These are phyloP conservation scores for Xylaria sp. DNA, from an alignment of 2,329 filamentous ascomycete species.

Conservation along the genomic window DNA sequence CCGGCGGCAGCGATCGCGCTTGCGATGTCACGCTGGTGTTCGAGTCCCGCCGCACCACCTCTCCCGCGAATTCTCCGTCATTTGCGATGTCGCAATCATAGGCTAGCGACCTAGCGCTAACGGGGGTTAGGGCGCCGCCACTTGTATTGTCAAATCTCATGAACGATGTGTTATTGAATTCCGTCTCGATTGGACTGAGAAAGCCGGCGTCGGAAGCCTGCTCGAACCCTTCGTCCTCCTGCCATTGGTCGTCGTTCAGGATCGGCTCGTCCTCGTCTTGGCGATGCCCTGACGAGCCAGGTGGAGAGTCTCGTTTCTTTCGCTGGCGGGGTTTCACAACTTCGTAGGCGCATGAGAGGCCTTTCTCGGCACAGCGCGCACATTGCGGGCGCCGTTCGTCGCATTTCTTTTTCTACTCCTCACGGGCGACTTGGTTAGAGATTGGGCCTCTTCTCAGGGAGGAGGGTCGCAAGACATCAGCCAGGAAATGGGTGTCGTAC, in stretches of 20 bases:
- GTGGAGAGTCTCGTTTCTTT: slow-evolving; percentile 41
- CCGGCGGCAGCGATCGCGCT: slow-evolving; percentile 37
- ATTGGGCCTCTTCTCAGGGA: slow-evolving; percentile 1
- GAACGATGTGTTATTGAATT: slow-evolving; percentile 19
- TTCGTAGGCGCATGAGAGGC: slow-evolving; percentile 54
- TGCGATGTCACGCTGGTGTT: slow-evolving; percentile 21
- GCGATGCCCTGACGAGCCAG: slow-evolving; percentile 19
- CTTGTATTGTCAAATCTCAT: slow-evolving; percentile 19
- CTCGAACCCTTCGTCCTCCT: slow-evolving; percentile 16
- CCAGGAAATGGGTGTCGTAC: slow-evolving; percentile 39
- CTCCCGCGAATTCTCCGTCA: slow-evolving; percentile 14
- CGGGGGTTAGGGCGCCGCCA: slow-evolving; percentile 36
- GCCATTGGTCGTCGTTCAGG: slow-evolving; percentile 27
- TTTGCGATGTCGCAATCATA: slow-evolving; percentile 35
- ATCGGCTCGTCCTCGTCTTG: slow-evolving; percentile 12
- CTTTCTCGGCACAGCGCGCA: slow-evolving; percentile 53
- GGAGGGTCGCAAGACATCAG: background rate
- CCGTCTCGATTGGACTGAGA: slow-evolving; percentile 27
- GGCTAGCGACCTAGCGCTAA: slow-evolving; percentile 31
- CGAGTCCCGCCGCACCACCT: slow-evolving; percentile 29
- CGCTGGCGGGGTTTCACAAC: slow-evolving; percentile 48
- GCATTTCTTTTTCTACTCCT: slow-evolving; percentile 59
- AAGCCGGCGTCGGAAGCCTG: slow-evolving; percentile 26
- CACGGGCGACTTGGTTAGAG: slow-evolving; percentile 14
- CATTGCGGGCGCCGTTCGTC: slow-evolving; percentile 56